A percentile compares a stretch with the other conserved stretches of the same genome.
Conservation (phyloP, 306 rosid genomes). For the Parietaria judaica region DNA sequence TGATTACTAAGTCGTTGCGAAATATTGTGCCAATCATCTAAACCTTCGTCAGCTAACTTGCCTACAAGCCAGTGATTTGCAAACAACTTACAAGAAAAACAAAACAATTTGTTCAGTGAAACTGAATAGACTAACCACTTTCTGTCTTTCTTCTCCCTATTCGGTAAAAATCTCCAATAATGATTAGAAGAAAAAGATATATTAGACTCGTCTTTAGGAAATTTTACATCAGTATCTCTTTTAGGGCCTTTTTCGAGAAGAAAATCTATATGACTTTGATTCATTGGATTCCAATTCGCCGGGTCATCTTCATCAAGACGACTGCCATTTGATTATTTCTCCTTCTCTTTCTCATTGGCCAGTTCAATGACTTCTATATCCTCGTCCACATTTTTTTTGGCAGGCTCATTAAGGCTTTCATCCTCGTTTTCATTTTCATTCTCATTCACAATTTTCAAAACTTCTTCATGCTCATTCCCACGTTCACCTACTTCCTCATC, state of each 20-base stretch:
- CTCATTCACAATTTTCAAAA: too few relatives aligned
- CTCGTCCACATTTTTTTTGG: too few relatives aligned
- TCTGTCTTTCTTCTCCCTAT: conserved; percentile 1
- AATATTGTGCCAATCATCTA: conserved; percentile 7
- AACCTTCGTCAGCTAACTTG: conserved; percentile 1
- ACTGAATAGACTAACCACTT: conserved; percentile 2
- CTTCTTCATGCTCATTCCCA: neutral
- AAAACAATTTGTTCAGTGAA: neutral
- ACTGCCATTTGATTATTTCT: neutral
- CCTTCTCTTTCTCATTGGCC: neutral
- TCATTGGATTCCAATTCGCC: neutral
- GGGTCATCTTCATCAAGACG: neutral
- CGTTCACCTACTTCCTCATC: neutral
- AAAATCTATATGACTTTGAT: neutral
- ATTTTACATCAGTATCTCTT: too few relatives aligned
- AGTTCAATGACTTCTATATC: too few relatives aligned
- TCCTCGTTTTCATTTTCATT: too few relatives aligned
- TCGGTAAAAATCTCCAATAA: neutral
- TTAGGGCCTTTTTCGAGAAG: neutral
- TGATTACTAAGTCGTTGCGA: neutral
- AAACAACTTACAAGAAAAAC: conserved; percentile 11
- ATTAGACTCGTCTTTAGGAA: too few relatives aligned
- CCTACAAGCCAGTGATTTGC: neutral
- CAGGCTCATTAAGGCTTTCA: neutral
- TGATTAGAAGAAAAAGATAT: neutral